Base-by-base conservation (phyloP, 305 asterid species). In the Fraxinus sp. region DNA sequence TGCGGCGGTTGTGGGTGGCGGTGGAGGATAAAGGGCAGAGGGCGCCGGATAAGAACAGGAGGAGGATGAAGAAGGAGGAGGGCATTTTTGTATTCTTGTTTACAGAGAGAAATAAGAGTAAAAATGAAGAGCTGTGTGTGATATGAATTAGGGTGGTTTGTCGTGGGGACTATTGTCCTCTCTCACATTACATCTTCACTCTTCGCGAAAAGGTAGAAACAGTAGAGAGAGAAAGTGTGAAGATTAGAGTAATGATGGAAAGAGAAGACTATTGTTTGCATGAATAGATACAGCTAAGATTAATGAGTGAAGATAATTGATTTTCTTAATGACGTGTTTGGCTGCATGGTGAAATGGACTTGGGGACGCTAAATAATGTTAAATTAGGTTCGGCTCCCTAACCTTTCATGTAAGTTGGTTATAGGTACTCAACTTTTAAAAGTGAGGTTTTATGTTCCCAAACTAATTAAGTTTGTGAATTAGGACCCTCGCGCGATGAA, bases 1-100 rank as follows among this genome's bases (percentile, higher is more conserved):
- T 87, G 87, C 98, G 98, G 89, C 95, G 97, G 87, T 72, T 82
- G 79, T 76, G 80, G 79, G 62, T 22, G 86, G 75, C 4, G 88
- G 84, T 55, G 86, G 83, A 83, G 85, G 82, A 75, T 66, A 86
- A 79, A 81, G 87, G 82, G 85, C 74, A 86, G 81, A 82, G 35
- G 83, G 82, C 52, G 85, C 18, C 76, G 81, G 84, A 78, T 20
- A 89, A 28, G 77, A 87, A 13, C 0, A 22, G 24, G 84, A 81
- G n/a, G 84, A 73, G 73, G 85, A 66, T 7, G 83, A 80, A 11
- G 88, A 82, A 8, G 90, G 73, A 9, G 86, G 84, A 62, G 76
- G 82, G 85, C 90, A 77, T 86, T 80, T 78, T 30, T 1, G 1
- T 30, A 1, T 85, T 66, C 49, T 49, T 33, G 39, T 7, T 3